These are phyloP conservation scores for Leccinellum luteum DNA, from an alignment of 768 basidiomycete genomes.

Conservation along the genomic window DNA sequence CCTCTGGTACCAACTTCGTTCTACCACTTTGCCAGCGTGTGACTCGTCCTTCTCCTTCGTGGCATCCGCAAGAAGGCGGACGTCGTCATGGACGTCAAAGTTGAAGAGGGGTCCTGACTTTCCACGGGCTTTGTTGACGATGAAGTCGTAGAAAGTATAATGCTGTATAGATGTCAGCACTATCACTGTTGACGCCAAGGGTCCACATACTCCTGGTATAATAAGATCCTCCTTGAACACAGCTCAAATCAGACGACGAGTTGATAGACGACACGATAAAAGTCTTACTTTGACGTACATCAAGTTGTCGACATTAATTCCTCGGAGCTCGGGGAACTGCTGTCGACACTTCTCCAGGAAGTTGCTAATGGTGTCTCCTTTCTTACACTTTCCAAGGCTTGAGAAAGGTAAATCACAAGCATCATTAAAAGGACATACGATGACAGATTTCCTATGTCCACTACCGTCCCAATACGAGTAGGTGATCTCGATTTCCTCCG, in stretches of 20 bases:
- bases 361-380: slow-evolving; percentile 82
- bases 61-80: slow-evolving; percentile 90
- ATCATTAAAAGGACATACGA: slow-evolving; percentile 48
- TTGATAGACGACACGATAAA: neutral
- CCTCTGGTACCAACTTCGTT: slow-evolving; percentile 91
- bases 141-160: slow-evolving; percentile 97
- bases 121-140: slow-evolving; percentile 96
- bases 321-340: slow-evolving; percentile 90
- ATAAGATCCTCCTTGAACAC: slow-evolving; percentile 87
- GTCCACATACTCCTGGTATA: slow-evolving; percentile 79
- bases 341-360: slow-evolving; percentile 93
- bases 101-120: slow-evolving; percentile 98
- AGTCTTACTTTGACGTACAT: slow-evolving; percentile 92
- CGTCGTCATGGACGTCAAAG: slow-evolving; percentile 99
- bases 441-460: slow-evolving; percentile 90
- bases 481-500: slow-evolving; percentile 81
- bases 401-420: neutral
- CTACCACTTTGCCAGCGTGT: slow-evolving; percentile 98
- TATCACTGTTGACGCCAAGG: neutral
- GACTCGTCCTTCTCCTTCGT: slow-evolving; percentile 98
- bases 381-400: slow-evolving; percentile 72
- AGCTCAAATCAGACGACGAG: slow-evolving; percentile 2
- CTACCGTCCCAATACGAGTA: slow-evolving; percentile 99
- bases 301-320: slow-evolving; percentile 89
- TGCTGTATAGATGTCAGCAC: slow-evolving; percentile 52